Evolutionary conservation across 805 yeast species (phyloP).

Genomic region (Barnettozyma siamensis): DNA sequence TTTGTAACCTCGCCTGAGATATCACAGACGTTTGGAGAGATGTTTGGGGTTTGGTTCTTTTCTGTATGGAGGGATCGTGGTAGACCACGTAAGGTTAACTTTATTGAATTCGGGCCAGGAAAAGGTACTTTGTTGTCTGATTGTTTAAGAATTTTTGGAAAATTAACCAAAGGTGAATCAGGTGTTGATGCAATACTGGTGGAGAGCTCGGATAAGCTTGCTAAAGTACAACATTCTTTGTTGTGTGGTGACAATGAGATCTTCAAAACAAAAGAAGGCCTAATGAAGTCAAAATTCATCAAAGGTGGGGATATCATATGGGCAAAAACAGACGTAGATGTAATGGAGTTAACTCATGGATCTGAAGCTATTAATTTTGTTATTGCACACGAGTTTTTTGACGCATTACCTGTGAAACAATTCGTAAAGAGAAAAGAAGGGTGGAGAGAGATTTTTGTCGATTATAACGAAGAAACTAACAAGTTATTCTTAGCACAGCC

Average conservation of each 20-base stretch:
- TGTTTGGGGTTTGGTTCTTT: conserved; percentile 69
- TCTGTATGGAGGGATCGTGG: conserved; percentile 54
- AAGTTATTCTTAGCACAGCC: conserved; percentile 52
- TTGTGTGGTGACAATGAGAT: conserved; percentile 36
- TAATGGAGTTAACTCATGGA: conserved; percentile 15
- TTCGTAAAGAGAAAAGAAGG: conserved; percentile 58
- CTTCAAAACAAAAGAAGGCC: conserved; percentile 5
- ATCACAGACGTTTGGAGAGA: conserved; percentile 81
- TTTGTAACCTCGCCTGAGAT: conserved; percentile 85
- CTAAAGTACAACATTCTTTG: conserved; percentile 46
- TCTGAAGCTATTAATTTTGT: conserved; percentile 46
- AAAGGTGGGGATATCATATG: conserved; percentile 53
- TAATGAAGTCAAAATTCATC: conserved; percentile 15
- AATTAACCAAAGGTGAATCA: conserved; percentile 29
- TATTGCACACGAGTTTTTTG: conserved; percentile 83
- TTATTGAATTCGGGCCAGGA: conserved; percentile 85
- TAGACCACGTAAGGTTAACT: conserved; percentile 40
- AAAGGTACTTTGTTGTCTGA: conserved; percentile 75
- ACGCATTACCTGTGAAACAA: conserved; percentile 74
- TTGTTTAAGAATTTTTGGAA: conserved; percentile 42
- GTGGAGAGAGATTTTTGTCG: conserved; percentile 78
- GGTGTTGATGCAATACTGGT: conserved; percentile 43
- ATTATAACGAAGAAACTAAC: conserved; percentile 28
- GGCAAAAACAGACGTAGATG: conserved; percentile 53
- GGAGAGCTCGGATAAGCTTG: conserved; percentile 66